Base-by-base conservation (phyloP, 2,329 filamentous ascomycete genomes). In the Colletotrichum orchidophilum region DNA sequence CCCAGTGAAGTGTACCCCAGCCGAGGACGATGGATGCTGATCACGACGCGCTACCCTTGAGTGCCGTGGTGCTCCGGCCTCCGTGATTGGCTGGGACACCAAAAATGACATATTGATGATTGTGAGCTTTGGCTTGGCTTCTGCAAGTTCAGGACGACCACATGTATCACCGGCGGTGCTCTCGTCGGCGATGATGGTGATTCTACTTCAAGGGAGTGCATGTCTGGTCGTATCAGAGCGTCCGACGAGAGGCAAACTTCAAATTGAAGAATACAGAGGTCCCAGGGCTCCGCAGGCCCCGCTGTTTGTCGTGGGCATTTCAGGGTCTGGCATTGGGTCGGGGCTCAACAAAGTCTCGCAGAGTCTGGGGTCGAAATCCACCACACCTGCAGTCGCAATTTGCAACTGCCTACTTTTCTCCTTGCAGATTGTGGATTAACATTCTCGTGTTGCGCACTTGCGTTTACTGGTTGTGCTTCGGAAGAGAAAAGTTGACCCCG, bases 81-180 rank as follows among this genome's bases (percentile, higher is more conserved):
- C 60, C 50, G n/a, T 66, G 66, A 72, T 72, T 71, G 66, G 70
- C 26, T 18, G 11, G 27, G n/a, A 71, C 26, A 31, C 52, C 55
- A 71, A 58, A 24, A 55, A 72, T 72, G 70, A 71, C 70, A 72
- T 70, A 49, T 60, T 21, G 15, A 71, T 69, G 69, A 71, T 62
- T 59, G 46, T 31, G 53, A 11, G n/a, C 53, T 52, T 33, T 24
- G 42, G 21, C 64, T 71, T 71, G 69, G 69, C 69, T 59, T 49
- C 53, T 27, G 21, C 31, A 46, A 26, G 31, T 53, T 54, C 21
- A 13, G 24, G 24, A 46, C 58, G 24, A 63, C 35, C 50, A 54
- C 18, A 15, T n/a, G 3, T 8, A 26, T 27, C 27, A 24, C 2
- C 13, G 4, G 11, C 9, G 8, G n/a, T 52, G 13, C 8, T 46